Percentiles rank a stretch among this genome's conserved stretches.
phyloP scores from a whole-genome alignment of 306 rosid genomes.

The Mimosa bimucronata region DNA sequence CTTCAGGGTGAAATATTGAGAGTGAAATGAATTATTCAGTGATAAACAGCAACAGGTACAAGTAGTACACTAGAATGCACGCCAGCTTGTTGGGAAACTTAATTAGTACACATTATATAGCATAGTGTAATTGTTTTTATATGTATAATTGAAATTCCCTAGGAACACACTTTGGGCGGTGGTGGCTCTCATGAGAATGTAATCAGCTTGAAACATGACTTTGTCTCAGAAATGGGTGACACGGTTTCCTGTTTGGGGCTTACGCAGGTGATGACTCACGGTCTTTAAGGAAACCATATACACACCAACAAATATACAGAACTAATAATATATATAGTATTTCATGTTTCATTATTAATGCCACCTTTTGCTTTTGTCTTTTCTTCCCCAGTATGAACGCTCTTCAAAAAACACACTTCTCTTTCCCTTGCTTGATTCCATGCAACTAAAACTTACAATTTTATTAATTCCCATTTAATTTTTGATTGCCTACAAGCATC shows the following conservation, averaged over 20 bases:
- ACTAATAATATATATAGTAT: background rate
- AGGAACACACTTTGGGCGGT: background rate
- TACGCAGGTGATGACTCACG: background rate
- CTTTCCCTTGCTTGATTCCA: background rate
- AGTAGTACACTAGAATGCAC: background rate
- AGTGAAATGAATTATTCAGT: background rate
- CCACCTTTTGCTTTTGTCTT: background rate
- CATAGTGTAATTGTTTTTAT: background rate
- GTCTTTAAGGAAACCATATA: background rate
- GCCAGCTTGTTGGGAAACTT: conserved; percentile 1
- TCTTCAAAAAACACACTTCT: background rate
- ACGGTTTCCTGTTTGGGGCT: background rate
- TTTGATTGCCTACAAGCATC: background rate
- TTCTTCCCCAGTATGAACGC: background rate
- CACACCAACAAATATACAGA: background rate
- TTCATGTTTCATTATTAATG: background rate
- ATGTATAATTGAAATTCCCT: background rate
- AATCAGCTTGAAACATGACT: conserved; percentile 2
- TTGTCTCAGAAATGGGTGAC: background rate
- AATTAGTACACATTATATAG: background rate
- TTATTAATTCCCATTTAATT: background rate
- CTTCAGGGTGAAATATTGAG: background rate
- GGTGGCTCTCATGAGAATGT: background rate
- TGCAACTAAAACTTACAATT: background rate
- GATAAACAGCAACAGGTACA: background rate